Evolutionary conservation across 2,329 filamentous ascomycete species (phyloP), one percentile per base, ranked within the genome.

Genomic region (Nothomitra cinnamomea): DNA sequence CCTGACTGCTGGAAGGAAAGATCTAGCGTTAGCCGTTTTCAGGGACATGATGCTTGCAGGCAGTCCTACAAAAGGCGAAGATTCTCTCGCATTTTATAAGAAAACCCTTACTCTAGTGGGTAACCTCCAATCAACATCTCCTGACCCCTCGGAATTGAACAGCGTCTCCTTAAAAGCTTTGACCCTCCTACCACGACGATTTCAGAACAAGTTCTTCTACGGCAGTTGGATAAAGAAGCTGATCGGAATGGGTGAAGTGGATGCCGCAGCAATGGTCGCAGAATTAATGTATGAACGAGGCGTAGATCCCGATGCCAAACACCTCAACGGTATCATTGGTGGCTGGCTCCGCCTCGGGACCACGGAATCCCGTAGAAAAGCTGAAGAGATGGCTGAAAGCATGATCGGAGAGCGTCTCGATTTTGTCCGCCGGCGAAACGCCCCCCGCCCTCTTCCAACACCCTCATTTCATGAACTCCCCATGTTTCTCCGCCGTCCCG

Each of bases 211-310:
- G 57, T 90, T 87, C 66, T 86, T 95, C 66, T 84, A 88, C 59
- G 85, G 83, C 35, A 89, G 87, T 61, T 95, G 88, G 89, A 75
- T 94, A 62, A 90, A 90, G 66, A 80, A 84, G 51, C 76, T 94
- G 7, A 84, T 94, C 54, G 82, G 82, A 15, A 77, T 81, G 55
- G 55, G 58, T 52, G 43, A 58, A 45, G n/a, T 45, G n/a, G 47
- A 43, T 10, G 83, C 82, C 1, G 86, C 87, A 2, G 73, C 78
- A 52, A 77, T 79, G 56, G 85, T 94, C 7, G 71, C 92, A 25
- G 76, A 83, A 13, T 74, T 88, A 57, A 90, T 94, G 83, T 79
- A 81, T 59, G 72, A 76, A 52, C 78, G 77, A 60, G 79, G 80
- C 1, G 76, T 88, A 35, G 72, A 73, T 55, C 80, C 86, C 1